A percentile compares a stretch with the other conserved stretches of the same genome.
Conservation (phyloP, 1,284 basidiomycete genomes). For the Rhodotorula sp. region DNA sequence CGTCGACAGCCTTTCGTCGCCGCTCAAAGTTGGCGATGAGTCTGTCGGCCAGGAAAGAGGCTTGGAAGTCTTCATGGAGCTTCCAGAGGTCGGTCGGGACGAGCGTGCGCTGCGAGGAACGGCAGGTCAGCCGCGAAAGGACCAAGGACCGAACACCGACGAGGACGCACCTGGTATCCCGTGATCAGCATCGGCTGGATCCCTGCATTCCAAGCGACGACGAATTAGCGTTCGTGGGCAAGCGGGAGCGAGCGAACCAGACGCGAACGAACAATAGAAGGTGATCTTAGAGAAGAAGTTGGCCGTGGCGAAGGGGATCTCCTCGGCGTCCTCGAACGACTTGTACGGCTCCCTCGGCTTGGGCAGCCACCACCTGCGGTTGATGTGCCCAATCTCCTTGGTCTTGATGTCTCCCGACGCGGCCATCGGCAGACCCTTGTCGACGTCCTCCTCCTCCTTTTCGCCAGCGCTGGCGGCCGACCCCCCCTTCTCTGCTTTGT, state of each 20-base stretch:
- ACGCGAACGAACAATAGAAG: constrained; percentile 10
- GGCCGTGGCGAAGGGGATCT: constrained; percentile 59
- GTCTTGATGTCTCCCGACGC: constrained; percentile 2
- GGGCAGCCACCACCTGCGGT: constrained; percentile 25
- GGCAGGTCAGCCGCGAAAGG: neutral
- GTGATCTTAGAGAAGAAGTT: constrained; percentile 58
- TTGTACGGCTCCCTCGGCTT: constrained; percentile 36
- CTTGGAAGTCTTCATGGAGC: constrained; percentile 58
- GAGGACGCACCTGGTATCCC: constrained; percentile 47
- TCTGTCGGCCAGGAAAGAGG: constrained; percentile 56
- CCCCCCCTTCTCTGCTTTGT: constrained; percentile 1
- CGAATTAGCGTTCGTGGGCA: too few relatives aligned
- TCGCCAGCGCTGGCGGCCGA: neutral
- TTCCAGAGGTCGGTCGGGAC: constrained; percentile 44
- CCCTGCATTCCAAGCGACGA: neutral
- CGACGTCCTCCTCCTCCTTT: neutral
- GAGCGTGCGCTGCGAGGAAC: constrained; percentile 46
- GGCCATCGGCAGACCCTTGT: constrained; percentile 9
- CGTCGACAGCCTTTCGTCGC: constrained; percentile 44
- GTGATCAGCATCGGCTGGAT: constrained; percentile 50
- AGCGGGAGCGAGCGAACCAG: neutral
- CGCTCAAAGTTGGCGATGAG: constrained; percentile 41
- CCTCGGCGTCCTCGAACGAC: constrained; percentile 59
- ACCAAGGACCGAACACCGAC: neutral
- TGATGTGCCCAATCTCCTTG: neutral